Conservation (phyloP, 1,284 basidiomycete genomes). For the Psilocybe mexicana region DNA sequence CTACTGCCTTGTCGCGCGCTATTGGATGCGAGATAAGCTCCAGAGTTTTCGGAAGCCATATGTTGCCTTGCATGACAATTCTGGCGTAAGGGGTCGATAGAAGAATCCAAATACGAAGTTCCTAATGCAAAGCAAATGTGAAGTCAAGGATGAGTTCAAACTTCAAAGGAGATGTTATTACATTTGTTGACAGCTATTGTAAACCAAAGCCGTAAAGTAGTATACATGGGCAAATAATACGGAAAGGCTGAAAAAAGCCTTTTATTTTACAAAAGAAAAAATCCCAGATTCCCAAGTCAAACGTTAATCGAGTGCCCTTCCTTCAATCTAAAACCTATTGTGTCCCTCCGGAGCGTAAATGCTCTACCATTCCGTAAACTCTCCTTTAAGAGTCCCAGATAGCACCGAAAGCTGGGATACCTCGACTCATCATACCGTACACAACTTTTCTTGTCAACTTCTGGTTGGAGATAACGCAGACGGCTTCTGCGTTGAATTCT, state of each 20-base stretch:
- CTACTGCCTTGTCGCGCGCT: constrained; percentile 52
- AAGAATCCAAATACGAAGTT: not conserved
- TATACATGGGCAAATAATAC: constrained; percentile 5
- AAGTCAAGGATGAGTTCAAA: not conserved
- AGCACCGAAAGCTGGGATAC: constrained; percentile 61
- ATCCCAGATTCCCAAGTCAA: not conserved
- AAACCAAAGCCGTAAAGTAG: not conserved
- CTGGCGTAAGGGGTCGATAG: too few species aligned
- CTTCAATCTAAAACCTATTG: too few species aligned
- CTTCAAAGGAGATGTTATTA: not conserved
- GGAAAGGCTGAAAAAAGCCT: not conserved
- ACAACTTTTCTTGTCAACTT: constrained; percentile 61
- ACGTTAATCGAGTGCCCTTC: not conserved
- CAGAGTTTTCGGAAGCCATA: constrained; percentile 10
- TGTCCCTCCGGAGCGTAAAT: not conserved
- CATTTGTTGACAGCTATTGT: constrained; percentile 8
- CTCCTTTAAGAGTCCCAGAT: constrained; percentile 49
- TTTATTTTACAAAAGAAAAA: not conserved
- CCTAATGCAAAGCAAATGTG: not conserved
- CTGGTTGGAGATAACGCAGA: constrained; percentile 62
- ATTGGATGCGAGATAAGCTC: constrained; percentile 44
- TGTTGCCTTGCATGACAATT: constrained; percentile 1
- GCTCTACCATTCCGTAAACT: not conserved
- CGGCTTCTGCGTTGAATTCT: constrained; percentile 63
- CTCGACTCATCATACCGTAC: constrained; percentile 59